These are phyloP conservation scores for Ganoderma boninense DNA, from an alignment of 1,284 basidiomycete genomes.

Conservation along the genomic window DNA sequence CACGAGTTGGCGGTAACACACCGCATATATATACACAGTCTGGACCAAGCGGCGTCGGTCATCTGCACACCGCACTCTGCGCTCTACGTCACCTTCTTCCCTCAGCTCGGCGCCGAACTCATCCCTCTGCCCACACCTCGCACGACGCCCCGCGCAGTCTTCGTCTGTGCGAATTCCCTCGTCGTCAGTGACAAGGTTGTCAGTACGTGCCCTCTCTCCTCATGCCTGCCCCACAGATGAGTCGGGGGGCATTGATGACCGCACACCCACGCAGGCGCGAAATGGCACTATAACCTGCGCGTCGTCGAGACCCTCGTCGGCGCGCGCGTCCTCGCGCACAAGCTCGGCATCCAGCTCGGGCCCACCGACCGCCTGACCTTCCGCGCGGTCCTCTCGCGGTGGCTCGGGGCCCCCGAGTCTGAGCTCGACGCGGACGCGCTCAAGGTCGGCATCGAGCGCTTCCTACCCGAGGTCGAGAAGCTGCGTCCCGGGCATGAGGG, in stretches of 20 bases:
- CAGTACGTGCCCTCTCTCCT: conserved; percentile 28
- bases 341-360: conserved; percentile 56
- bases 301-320: conserved; percentile 87
- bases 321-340: conserved; percentile 73
- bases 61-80: conserved; percentile 75
- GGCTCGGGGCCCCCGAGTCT: conserved; percentile 55
- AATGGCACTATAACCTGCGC: conserved; percentile 85
- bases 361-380: conserved; percentile 51
- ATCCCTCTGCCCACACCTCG: conserved; percentile 63
- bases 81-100: conserved; percentile 85
- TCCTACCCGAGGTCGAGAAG: conserved; percentile 59
- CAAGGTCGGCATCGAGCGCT: conserved; percentile 54
- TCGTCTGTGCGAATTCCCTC: conserved; percentile 87
- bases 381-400: conserved; percentile 57
- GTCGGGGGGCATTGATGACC: neutral
- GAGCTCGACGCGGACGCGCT: conserved; percentile 54
- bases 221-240: neutral
- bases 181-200: conserved; percentile 86
- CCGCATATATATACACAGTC: conserved; percentile 48
- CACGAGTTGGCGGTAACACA: neutral
- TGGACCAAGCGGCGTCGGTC: conserved; percentile 88
- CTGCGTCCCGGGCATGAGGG: conserved; percentile 52
- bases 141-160: conserved; percentile 57
- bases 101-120: conserved; percentile 70
- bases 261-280: conserved; percentile 55